Evolutionary conservation across 1,139 yeast genomes (phyloP).

Genomic region (Zygosaccharomyces sapae): DNA sequence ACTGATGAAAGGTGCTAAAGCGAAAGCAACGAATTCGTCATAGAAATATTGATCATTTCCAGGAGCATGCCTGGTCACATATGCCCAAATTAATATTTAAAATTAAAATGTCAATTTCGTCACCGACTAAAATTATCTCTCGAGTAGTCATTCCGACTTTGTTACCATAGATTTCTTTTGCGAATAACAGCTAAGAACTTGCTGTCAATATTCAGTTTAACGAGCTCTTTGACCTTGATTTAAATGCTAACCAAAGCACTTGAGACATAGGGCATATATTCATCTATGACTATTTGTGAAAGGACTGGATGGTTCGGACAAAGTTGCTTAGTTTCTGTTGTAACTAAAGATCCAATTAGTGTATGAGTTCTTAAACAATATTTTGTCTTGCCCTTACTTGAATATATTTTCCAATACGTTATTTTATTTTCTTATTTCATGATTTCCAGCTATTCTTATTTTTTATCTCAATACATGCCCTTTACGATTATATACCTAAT

Average conservation of each 20-base stretch:
- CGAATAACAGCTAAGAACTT: slow-evolving; percentile 18
- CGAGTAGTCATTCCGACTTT: slow-evolving; percentile 21
- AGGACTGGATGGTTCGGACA: slow-evolving; percentile 14
- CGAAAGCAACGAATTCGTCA: too few species aligned
- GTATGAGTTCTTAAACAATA: slow-evolving; percentile 19
- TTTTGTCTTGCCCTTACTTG: too few species aligned
- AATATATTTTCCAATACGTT: too few species aligned
- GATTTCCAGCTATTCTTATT: too few species aligned
- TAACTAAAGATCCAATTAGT: slow-evolving; percentile 24
- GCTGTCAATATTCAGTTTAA: slow-evolving; percentile 18
- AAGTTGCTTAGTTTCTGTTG: slow-evolving; percentile 19
- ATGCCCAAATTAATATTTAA: slow-evolving; percentile 27
- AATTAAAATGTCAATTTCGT: slow-evolving; percentile 27
- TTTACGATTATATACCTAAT: too few species aligned
- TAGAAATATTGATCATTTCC: too few species aligned
- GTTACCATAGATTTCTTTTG: slow-evolving; percentile 5
- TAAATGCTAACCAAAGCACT: slow-evolving; percentile 23
- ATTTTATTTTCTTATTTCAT: too few species aligned
- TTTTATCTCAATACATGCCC: too few species aligned
- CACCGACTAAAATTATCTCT: slow-evolving; percentile 26
- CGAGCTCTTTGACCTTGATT: slow-evolving; percentile 20
- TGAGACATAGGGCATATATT: slow-evolving; percentile 26
- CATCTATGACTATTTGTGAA: slow-evolving; percentile 16
- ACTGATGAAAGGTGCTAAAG: too few species aligned
- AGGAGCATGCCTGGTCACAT: slow-evolving; percentile 21